Base-by-base conservation (phyloP, 2,329 filamentous ascomycete species). In the Apiospora arundinis region DNA sequence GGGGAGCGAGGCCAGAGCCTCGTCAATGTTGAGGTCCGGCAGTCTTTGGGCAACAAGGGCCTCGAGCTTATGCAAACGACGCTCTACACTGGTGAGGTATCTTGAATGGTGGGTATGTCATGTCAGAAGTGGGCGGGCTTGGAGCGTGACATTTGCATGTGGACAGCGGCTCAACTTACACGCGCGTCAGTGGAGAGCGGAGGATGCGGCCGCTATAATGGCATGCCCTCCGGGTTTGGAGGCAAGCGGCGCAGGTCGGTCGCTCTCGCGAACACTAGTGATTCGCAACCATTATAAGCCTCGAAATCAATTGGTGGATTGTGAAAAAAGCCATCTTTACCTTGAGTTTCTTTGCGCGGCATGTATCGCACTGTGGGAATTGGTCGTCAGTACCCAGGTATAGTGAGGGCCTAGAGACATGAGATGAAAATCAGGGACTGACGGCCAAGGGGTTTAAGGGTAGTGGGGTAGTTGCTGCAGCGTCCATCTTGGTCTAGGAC, bases 101-200 rank as follows among this genome's bases (percentile, higher is more conserved):
- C 76, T 78, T 44, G 14, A 16, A 37, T 18, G 14, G 12, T 5
- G 42, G 42, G 4, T 42, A 40, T 32, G 16, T 65, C 28, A 28
- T 32, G 28, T 23, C 28, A 70, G 67, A 6, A n/a, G 40, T 12
- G 16, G 2, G 32, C 56, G 37, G 12, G 32, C 7, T 4, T 9
- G 28, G 40, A n/a, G 32, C 7, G 1, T 9, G 28, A 12, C 1
- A 11, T 4, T 37, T 14, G 37, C 18, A 67, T 42, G 28, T 23
- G 32, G 18, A 16, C n/a, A 9, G 44, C 3, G 18, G n/a, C n/a
- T 12, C 60, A 56, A 60, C 74, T 70, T 67, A 77, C 77, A 73
- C 76, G 56, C 77, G 74, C 14, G 77, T 78, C 42, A 78, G 74
- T 25, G 77, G 77, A 14, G 76, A 76, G 21, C 77, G 73, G 40